phyloP scores from a whole-genome alignment of 352 stramenopile species.

The Pythium dissotocum region DNA sequence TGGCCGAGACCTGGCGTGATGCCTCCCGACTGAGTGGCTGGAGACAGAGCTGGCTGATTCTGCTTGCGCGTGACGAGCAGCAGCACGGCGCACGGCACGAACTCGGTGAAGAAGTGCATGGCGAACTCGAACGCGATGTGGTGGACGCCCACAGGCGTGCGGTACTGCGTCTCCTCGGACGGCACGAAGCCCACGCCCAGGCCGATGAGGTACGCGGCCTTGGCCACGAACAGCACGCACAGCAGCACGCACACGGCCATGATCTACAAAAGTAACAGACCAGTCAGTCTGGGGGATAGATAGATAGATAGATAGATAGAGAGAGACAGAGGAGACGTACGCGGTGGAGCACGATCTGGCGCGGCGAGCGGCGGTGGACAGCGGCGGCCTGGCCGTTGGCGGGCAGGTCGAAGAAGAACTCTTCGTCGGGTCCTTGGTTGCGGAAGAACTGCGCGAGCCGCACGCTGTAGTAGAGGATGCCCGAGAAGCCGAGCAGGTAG shows the following conservation, averaged over 20 bases:
- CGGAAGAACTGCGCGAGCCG: slow-evolving; percentile 82
- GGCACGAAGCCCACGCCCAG: slow-evolving; percentile 63
- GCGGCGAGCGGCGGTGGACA: slow-evolving; percentile 39
- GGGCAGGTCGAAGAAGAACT: slow-evolving; percentile 84
- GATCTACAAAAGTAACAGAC: slow-evolving; percentile 39
- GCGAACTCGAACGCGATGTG: slow-evolving; percentile 74
- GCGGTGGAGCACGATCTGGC: slow-evolving; percentile 64
- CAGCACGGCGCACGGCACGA: slow-evolving; percentile 65
- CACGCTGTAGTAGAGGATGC: slow-evolving; percentile 80
- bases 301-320: background rate
- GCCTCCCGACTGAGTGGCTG: background rate
- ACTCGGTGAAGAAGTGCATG: slow-evolving; percentile 75
- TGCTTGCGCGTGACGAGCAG: slow-evolving; percentile 67
- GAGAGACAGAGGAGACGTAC: slow-evolving; percentile 31
- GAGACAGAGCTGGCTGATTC: slow-evolving; percentile 26
- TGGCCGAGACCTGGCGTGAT: background rate
- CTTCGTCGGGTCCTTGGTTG: slow-evolving; percentile 66
- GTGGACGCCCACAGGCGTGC: slow-evolving; percentile 58
- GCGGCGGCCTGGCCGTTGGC: slow-evolving; percentile 25
- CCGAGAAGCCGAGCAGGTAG: slow-evolving; percentile 65
- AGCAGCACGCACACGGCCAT: slow-evolving; percentile 72
- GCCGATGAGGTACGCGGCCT: slow-evolving; percentile 69
- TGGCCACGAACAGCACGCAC: slow-evolving; percentile 66
- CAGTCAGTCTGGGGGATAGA: background rate
- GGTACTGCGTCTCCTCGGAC: slow-evolving; percentile 65